Percentiles rank a stretch among this genome's conserved stretches.
These are phyloP conservation scores for Fusarium falciforme DNA, from an alignment of 2,329 filamentous ascomycete genomes.

Conservation along the genomic window DNA sequence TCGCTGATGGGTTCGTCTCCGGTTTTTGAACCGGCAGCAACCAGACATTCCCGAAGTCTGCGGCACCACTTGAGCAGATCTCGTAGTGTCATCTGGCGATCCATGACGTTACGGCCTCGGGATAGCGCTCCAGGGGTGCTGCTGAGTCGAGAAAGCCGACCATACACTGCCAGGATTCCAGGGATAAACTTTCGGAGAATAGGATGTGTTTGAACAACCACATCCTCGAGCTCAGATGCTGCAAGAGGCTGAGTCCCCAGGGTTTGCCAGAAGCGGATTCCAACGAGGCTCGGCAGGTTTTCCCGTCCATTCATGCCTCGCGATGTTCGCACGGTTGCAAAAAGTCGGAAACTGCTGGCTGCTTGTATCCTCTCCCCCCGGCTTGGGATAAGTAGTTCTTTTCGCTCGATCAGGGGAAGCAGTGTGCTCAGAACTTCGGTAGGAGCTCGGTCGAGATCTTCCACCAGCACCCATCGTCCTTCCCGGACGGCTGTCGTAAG, in stretches of 20 bases:
- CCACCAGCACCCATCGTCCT: conserved; percentile 96
- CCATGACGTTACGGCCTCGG: conserved; percentile 56
- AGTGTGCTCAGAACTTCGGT: conserved; percentile 95
- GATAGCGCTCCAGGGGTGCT: conserved; percentile 54
- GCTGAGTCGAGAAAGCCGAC: conserved; percentile 63
- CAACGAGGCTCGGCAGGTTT: conserved; percentile 80
- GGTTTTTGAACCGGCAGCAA: conserved; percentile 69
- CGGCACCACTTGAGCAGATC: conserved; percentile 94
- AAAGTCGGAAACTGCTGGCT: conserved; percentile 85
- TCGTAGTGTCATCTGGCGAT: conserved; percentile 72
- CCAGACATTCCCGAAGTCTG: conserved; percentile 75
- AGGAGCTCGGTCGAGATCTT: conserved; percentile 94
- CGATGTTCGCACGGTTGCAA: conserved; percentile 88
- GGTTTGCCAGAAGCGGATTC: conserved; percentile 85
- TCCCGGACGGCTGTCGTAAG: conserved; percentile 93
- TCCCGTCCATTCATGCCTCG: conserved; percentile 74
- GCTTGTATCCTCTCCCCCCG: conserved; percentile 88
- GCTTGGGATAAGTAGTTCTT: conserved; percentile 90
- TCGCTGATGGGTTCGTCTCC: conserved; percentile 79
- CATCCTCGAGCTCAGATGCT: conserved; percentile 76
- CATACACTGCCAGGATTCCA: conserved; percentile 70
- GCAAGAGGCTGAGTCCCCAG: conserved; percentile 76
- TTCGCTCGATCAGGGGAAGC: conserved; percentile 89
- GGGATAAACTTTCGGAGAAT: conserved; percentile 72
- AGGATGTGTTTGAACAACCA: conserved; percentile 79